Base-by-base conservation (phyloP, 345 rosid species). In the Eucalyptus decipiens region DNA sequence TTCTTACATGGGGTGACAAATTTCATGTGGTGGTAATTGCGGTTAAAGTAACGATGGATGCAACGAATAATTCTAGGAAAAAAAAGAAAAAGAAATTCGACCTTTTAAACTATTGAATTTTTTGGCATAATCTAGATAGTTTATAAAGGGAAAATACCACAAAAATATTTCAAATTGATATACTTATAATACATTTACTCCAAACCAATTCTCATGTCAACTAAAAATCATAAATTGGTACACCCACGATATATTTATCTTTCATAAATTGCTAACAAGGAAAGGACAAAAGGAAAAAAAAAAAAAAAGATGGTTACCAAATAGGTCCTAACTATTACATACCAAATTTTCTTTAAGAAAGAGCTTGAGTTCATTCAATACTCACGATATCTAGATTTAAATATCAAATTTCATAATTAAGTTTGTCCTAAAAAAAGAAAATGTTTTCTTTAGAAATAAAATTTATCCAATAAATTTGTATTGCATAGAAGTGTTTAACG, bases 251-350 rank as follows among this genome's bases (percentile, higher is more conserved):
- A 69, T 32, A 34, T 17, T 69, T 52, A 52, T 52, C 56, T 52
- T 19, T 52, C 56, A 19, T 8, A 52, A 52, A 52, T 52, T 21
- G 58, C 58, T 52, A 52, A 52, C 26, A 52, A 52, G 58, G 11
- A 52, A 21, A 52, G 58, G 21, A 52, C 26, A 52, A 52, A 52
- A 52, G 26, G 11, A 21, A 52, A 52, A 52, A 19, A 19, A 51
- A 16, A 3, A 17, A 19, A 52, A 8, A 19, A 19, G 0, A 19
- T 19, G 26, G 1, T 52, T 52, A 2, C 2, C 58, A 52, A 52
- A 19, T 0, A 8, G 4, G 24, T 5, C 10, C 5, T 4, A 17
- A 32, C 24, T 1, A 9, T 32, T 34, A 17, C 12, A 17, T 10
- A 69, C 34, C 37, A 17, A 9, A 17, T 34, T 69, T 65, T 69